Evolutionary conservation across 2,329 filamentous ascomycete species (phyloP).

Genomic region (Fusarium pilosicola): DNA sequence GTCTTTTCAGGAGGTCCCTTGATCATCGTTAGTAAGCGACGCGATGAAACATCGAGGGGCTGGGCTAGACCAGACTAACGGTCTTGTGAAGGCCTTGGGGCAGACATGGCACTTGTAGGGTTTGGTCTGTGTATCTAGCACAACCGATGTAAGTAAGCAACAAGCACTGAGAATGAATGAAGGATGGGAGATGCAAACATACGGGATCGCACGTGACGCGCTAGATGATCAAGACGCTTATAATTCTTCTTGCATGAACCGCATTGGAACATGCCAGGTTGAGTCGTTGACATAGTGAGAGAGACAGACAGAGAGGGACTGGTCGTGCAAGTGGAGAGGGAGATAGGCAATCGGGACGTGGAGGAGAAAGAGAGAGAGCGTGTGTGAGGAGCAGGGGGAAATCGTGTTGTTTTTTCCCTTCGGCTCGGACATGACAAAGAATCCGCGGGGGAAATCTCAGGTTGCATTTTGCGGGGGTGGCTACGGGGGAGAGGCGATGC

Average conservation of each 20-base stretch:
- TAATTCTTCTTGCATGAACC: conserved; percentile 43
- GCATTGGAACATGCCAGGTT: conserved; percentile 43
- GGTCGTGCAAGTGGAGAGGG: conserved; percentile 6
- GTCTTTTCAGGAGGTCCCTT: conserved; percentile 44
- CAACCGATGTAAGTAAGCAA: neutral
- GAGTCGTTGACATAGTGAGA: conserved; percentile 16
- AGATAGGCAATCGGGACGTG: conserved; percentile 19
- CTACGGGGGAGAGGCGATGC: neutral
- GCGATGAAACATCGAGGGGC: rapidly evolving
- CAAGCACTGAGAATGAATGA: neutral
- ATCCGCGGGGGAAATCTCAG: neutral
- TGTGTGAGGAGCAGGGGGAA: conserved; percentile 1
- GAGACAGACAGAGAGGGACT: neutral
- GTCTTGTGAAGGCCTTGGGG: conserved; percentile 45
- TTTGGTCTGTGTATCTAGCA: conserved; percentile 46
- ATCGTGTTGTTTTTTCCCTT: conserved; percentile 3
- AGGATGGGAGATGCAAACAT: neutral
- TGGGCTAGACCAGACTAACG: conserved; percentile 31
- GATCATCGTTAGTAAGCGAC: neutral
- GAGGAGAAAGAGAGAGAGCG: conserved; percentile 6
- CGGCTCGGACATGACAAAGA: conserved; percentile 12
- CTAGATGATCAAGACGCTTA: conserved; percentile 46
- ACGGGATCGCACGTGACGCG: conserved; percentile 49
- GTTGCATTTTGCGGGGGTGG: conserved; percentile 6
- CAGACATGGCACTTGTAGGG: conserved; percentile 46